Conservation (phyloP, 163 green algal species). For the Coccomyxa subellipsoidea region DNA sequence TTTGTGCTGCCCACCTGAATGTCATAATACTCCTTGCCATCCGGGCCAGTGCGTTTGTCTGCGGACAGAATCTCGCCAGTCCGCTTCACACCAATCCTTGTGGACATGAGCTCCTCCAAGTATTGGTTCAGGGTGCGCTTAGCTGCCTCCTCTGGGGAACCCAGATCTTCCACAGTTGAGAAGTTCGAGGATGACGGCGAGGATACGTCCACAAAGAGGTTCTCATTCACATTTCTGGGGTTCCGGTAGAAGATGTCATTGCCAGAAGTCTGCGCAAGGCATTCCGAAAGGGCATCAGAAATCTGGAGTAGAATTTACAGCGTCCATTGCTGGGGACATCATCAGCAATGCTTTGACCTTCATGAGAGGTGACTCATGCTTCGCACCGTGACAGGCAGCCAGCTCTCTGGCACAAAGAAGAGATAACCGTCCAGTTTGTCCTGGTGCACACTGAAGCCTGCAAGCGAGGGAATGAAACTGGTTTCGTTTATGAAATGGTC, state of each 20-base stretch:
- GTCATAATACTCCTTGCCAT: constrained; percentile 82
- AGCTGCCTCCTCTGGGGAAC: not conserved
- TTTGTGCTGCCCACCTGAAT: constrained; percentile 47
- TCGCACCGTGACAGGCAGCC: constrained; percentile 67
- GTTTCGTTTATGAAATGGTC: too few species aligned
- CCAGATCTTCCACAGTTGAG: constrained; percentile 38
- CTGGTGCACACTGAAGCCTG: constrained; percentile 51
- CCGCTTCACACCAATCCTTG: constrained; percentile 76
- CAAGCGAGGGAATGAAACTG: not conserved
- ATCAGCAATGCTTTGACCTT: too few species aligned
- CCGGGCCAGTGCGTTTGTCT: constrained; percentile 28
- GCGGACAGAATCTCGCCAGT: constrained; percentile 64
- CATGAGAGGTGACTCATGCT: too few species aligned
- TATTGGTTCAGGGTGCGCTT: not conserved
- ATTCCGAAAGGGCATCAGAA: not conserved
- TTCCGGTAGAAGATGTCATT: constrained; percentile 93
- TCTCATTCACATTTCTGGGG: constrained; percentile 81
- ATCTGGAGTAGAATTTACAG: not conserved
- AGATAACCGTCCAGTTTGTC: constrained; percentile 85
- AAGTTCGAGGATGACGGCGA: constrained; percentile 84
- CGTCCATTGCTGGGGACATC: not conserved
- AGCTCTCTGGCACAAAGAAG: constrained; percentile 79
- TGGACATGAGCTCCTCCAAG: constrained; percentile 15
- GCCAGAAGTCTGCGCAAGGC: constrained; percentile 54
- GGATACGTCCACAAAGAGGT: constrained; percentile 89